Evolutionary conservation across 805 yeast genomes (phyloP).

Genomic region (Myxozyma kluyveri): DNA sequence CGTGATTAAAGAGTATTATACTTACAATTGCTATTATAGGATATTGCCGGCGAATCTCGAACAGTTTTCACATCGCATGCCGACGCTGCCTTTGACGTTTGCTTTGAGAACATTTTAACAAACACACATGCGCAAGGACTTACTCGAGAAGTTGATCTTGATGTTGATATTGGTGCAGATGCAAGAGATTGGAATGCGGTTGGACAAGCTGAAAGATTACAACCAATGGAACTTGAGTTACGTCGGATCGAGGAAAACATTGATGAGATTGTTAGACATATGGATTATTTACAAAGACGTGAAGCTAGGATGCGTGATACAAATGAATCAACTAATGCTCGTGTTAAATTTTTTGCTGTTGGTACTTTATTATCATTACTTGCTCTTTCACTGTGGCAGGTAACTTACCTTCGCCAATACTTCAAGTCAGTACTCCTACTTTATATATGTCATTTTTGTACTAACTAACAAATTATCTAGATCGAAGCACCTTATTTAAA

Average conservation of each 20-base stretch:
- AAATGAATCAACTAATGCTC: constrained; percentile 89
- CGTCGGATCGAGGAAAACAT: constrained; percentile 83
- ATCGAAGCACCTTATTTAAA: constrained; percentile 42
- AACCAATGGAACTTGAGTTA: constrained; percentile 87
- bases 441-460: background rate
- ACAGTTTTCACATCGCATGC: constrained; percentile 83
- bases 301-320: constrained; percentile 95
- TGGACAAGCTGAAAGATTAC: constrained; percentile 88
- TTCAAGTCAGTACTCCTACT: constrained; percentile 47
- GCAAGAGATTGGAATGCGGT: constrained; percentile 97
- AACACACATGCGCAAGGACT: constrained; percentile 38
- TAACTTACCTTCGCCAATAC: constrained; percentile 85
- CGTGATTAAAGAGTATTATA: too few species aligned
- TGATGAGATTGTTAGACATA: constrained; percentile 73
- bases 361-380: constrained; percentile 65
- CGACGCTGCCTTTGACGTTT: constrained; percentile 83
- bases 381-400: constrained; percentile 87
- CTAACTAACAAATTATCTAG: constrained; percentile 2
- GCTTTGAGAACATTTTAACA: constrained; percentile 65
- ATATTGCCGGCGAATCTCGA: constrained; percentile 66
- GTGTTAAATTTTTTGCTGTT: constrained; percentile 85
- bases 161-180: constrained; percentile 91
- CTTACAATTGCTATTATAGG: constrained; percentile 36
- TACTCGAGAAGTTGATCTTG: constrained; percentile 77
- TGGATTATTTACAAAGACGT: constrained; percentile 79